Conservation (phyloP, 2,329 filamentous ascomycete genomes). For the Pseudocercospora pini-densiflorae region DNA sequence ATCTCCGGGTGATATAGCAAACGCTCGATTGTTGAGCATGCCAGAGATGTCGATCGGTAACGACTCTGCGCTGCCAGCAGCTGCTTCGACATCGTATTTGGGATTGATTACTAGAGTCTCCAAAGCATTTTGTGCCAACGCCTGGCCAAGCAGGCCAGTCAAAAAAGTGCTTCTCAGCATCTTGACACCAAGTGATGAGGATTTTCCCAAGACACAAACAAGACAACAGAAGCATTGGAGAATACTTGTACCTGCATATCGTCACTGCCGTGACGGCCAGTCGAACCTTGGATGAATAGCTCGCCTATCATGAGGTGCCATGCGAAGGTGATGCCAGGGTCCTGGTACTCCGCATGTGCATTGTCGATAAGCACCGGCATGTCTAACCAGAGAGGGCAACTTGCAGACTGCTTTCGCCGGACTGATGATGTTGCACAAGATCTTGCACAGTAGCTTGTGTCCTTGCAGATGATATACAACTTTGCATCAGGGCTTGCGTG, state of each 20-base stretch:
- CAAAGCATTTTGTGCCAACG: conserved; percentile 30
- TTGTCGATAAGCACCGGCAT: background rate
- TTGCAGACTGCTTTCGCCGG: background rate
- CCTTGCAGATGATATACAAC: background rate
- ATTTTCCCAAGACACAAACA: background rate
- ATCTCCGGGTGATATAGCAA: conserved; percentile 43
- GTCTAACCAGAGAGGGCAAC: background rate
- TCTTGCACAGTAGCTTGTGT: background rate
- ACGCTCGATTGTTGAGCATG: conserved; percentile 44
- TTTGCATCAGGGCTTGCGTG: background rate
- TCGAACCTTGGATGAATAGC: conserved; percentile 18
- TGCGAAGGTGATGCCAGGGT: conserved; percentile 1
- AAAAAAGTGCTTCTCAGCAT: conserved; percentile 5
- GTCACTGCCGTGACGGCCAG: conserved; percentile 1
- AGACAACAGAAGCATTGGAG: conserved; percentile 7
- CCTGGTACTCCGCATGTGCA: conserved; percentile 7
- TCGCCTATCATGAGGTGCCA: conserved; percentile 16
- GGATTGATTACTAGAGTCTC: conserved; percentile 35
- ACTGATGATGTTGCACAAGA: background rate
- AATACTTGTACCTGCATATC: conserved; percentile 28
- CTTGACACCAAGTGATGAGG: background rate
- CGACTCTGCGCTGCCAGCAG: conserved; percentile 26
- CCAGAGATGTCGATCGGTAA: conserved; percentile 33
- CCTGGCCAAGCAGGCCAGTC: conserved; percentile 17
- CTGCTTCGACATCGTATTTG: conserved; percentile 31